Conservation (phyloP, 2,329 filamentous ascomycete species). For the Pestalotiopsis sp. region DNA sequence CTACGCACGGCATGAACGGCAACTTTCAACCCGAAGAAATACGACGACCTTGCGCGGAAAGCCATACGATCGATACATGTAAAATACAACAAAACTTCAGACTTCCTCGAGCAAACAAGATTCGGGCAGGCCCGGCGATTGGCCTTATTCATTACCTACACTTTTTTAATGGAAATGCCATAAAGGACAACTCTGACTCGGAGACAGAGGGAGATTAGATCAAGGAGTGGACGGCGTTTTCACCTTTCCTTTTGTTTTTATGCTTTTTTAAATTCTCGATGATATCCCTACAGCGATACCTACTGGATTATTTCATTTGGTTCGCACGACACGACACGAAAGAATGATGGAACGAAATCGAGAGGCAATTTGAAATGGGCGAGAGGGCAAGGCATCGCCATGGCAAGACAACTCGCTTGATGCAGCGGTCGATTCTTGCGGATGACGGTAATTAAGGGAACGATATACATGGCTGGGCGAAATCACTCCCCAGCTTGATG, state of each 20-base stretch:
- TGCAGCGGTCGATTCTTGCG: neutral
- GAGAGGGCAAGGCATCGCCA: neutral
- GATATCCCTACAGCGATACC: neutral
- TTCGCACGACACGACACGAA: neutral
- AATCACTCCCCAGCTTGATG: neutral
- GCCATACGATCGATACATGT: constrained; percentile 7
- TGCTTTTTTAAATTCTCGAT: neutral
- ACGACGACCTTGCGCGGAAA: constrained; percentile 17
- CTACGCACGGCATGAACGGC: neutral
- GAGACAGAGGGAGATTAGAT: constrained; percentile 1
- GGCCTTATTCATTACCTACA: neutral
- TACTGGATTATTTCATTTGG: neutral
- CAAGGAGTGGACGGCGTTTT: constrained; percentile 2
- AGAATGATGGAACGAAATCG: neutral
- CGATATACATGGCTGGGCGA: neutral
- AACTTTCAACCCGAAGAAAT: constrained; percentile 9
- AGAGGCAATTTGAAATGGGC: neutral
- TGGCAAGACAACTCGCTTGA: neutral
- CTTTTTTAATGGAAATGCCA: constrained; percentile 1
- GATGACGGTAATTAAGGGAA: neutral
- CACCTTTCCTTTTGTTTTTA: neutral
- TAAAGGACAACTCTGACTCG: constrained; percentile 6
- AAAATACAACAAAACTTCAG: neutral
- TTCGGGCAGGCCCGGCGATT: constrained; percentile 1
- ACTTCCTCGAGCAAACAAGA: constrained; percentile 1